Conservation (phyloP, 148 eudicot genomes). For the Hydrangea macrophylla region DNA sequence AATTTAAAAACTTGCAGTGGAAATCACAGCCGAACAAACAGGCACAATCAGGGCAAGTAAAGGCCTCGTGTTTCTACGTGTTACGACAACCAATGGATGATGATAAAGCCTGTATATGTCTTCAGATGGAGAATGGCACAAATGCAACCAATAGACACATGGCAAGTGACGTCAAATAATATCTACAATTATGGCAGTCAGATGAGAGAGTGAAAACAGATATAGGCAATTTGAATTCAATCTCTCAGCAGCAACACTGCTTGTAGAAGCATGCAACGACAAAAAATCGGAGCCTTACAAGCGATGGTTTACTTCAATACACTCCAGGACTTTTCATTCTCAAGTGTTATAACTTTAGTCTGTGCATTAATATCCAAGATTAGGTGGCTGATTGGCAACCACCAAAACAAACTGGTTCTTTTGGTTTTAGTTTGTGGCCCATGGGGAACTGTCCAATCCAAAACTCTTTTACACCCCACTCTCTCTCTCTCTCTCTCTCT, state of each 20-base stretch:
- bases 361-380: too few species aligned
- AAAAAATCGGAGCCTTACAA: not conserved
- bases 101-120: not conserved
- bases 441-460: too few species aligned
- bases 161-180: not conserved
- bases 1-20: not conserved
- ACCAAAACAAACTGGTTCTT: too few species aligned
- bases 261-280: not conserved
- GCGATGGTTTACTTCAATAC: not conserved
- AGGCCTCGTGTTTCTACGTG: not conserved
- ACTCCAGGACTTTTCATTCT: not conserved
- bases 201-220: not conserved
- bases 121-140: not conserved
- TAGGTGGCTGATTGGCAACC: too few species aligned
- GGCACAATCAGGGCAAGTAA: slow-evolving; percentile 1
- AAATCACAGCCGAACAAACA: not conserved
- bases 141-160: not conserved
- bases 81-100: not conserved
- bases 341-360: too few species aligned
- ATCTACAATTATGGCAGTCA: not conserved
- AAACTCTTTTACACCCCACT: too few species aligned
- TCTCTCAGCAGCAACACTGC: not conserved
- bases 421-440: too few species aligned
- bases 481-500: too few species aligned
- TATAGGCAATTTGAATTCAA: not conserved